phyloP scores from a whole-genome alignment of 768 basidiomycete species.

The Panaeolus papilionaceus region DNA sequence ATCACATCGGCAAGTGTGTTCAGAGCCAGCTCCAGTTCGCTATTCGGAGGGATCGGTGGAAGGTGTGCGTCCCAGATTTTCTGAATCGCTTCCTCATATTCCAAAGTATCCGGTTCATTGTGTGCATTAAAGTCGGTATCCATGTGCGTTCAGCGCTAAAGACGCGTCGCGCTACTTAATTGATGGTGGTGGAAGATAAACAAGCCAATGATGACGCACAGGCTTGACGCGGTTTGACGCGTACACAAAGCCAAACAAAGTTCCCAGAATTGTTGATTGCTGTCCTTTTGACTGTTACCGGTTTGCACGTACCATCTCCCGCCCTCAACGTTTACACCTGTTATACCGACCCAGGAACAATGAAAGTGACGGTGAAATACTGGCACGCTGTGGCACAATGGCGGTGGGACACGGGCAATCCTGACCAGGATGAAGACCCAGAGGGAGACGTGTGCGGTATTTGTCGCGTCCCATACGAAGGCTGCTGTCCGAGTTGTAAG shows the following conservation, averaged over 20 bases:
- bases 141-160: not conserved
- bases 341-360: conserved; percentile 31
- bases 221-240: conserved; percentile 28
- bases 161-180: not conserved
- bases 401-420: conserved; percentile 75
- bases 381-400: conserved; percentile 92
- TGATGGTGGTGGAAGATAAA: conserved; percentile 1
- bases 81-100: conserved; percentile 1
- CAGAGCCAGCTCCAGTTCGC: conserved; percentile 29
- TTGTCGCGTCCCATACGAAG: conserved; percentile 91
- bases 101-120: not conserved
- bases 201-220: not conserved
- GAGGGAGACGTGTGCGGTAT: conserved; percentile 81
- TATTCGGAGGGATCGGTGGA: conserved; percentile 26
- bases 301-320: not conserved
- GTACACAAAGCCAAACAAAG: conserved; percentile 38
- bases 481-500: conserved; percentile 95
- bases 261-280: conserved; percentile 6
- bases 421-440: conserved; percentile 47
- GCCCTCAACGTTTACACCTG: not conserved
- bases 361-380: conserved; percentile 85
- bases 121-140: not conserved
- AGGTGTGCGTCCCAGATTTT: conserved; percentile 26
- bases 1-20: conserved; percentile 34
- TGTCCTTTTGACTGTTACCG: conserved; percentile 11